Conservation (phyloP, 495 filamentous ascomycete genomes). For the Cercophora samala region DNA sequence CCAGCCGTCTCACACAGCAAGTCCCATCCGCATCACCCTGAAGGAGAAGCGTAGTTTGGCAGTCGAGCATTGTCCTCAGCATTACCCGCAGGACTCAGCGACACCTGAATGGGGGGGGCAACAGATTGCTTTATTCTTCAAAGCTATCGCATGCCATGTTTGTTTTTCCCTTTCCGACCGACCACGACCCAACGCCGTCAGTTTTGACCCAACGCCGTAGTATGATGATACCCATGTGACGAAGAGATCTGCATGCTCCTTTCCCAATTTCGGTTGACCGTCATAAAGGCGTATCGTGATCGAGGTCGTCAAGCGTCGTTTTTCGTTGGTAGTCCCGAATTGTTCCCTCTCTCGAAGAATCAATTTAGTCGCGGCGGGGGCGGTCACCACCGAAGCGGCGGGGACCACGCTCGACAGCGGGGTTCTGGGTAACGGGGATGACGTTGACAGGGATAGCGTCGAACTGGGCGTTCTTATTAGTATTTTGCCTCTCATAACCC, state of each 20-base stretch:
- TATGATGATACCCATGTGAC: constrained; percentile 19
- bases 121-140: constrained; percentile 52
- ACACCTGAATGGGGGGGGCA: constrained; percentile 68
- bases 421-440: constrained; percentile 82
- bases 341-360: constrained; percentile 10
- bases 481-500: background rate
- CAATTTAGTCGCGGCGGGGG: constrained; percentile 44
- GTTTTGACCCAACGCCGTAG: constrained; percentile 40
- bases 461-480: constrained; percentile 58
- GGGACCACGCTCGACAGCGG: constrained; percentile 73
- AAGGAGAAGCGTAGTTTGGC: constrained; percentile 58
- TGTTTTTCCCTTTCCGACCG: background rate
- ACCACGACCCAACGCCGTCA: constrained; percentile 8
- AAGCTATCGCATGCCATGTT: constrained; percentile 39
- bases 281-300: constrained; percentile 18
- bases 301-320: constrained; percentile 11
- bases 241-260: background rate
- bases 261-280: constrained; percentile 8
- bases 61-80: constrained; percentile 81
- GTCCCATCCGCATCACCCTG: constrained; percentile 7
- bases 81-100: constrained; percentile 65
- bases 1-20: background rate
- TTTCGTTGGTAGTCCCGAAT: background rate
- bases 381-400: constrained; percentile 48
- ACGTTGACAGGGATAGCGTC: constrained; percentile 96